These are phyloP conservation scores for Suillus sp. DNA, from an alignment of 768 basidiomycete genomes.

Conservation along the genomic window DNA sequence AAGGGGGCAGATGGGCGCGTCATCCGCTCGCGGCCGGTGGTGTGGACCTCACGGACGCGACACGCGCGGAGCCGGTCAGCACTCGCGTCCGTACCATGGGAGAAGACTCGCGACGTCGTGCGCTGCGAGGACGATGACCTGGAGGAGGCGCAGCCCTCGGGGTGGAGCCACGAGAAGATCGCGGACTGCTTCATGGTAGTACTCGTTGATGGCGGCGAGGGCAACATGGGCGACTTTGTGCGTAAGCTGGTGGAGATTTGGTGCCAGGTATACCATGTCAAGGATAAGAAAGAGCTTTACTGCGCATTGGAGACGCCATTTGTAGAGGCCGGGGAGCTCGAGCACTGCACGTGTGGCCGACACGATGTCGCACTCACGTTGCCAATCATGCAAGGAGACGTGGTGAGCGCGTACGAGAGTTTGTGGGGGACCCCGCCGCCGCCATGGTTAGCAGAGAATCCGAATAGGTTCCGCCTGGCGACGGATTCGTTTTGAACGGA, in stretches of 20 bases:
- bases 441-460: conserved; percentile 12
- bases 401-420: conserved; percentile 23
- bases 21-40: conserved; percentile 25
- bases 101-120: conserved; percentile 20
- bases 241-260: conserved; percentile 30
- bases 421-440: conserved; percentile 30
- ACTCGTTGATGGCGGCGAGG: conserved; percentile 30
- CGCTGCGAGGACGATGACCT: conserved; percentile 26
- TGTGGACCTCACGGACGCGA: conserved; percentile 34
- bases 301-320: conserved; percentile 22
- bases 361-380: conserved; percentile 15
- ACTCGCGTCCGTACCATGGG: conserved; percentile 29
- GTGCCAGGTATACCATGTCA: conserved; percentile 30
- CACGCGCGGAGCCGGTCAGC: conserved; percentile 28
- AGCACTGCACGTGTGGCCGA: conserved; percentile 18
- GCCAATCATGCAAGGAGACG: conserved; percentile 22
- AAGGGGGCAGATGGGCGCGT: conserved; percentile 30
- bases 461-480: conserved; percentile 8
- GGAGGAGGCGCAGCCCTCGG: conserved; percentile 27
- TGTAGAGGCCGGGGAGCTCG: conserved; percentile 30
- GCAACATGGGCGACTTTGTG: conserved; percentile 34
- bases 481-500: conserved; percentile 4
- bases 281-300: conserved; percentile 24
- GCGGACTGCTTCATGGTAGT: conserved; percentile 34
- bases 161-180: conserved; percentile 19